Base-by-base conservation (phyloP, 495 filamentous ascomycete species). In the Trichoderma asperelloides region DNA sequence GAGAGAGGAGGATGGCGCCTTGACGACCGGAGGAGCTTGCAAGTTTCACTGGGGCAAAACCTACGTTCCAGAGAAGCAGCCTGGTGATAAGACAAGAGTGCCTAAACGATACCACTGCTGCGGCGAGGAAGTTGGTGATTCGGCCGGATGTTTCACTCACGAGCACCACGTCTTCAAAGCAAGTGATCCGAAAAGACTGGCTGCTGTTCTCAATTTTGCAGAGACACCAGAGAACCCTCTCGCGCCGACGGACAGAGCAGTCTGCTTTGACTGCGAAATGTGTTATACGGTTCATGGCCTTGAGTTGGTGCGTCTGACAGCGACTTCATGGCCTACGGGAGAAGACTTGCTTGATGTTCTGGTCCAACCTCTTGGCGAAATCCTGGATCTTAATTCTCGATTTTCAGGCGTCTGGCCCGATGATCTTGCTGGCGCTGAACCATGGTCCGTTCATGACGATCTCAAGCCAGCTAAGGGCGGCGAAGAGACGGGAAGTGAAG, bases 251-350 rank as follows among this genome's bases (percentile, higher is more conserved):
- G 75, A 80, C 47, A 72, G 77, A 37, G 82, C 87, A 3, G 85
- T 98, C 16, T 88, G 86, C 71, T 89, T 99, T 70, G 95, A 99
- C 75, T 97, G 96, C 73, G 95, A 99, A 72, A 99, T 99, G 95
- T 90, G 91, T 11, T 99, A 95, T 74, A 98, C 95, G 0, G 88
- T 88, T 1, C 70, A 87, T 43, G 95, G 95, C 0, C 74, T 97
- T 66, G 95, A 99, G 73, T 80, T 99, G 16, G 87, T 98, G 60
- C 90, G 95, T 21, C 73, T 99, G 25, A 97, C 95, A 0, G 92
- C 89, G 11, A 86, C 90, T 39, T 87, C 89, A 67, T 99, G 94
- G 91, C 95, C 94, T 1, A 78, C 82, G 40, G 90, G 92, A 25
- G 81, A 86, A 66, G 81, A 82, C 62, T 74, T 97, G 8, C 77